Evolutionary conservation across 2,329 filamentous ascomycete genomes (phyloP).

Genomic region (Byssothecium circinans): DNA sequence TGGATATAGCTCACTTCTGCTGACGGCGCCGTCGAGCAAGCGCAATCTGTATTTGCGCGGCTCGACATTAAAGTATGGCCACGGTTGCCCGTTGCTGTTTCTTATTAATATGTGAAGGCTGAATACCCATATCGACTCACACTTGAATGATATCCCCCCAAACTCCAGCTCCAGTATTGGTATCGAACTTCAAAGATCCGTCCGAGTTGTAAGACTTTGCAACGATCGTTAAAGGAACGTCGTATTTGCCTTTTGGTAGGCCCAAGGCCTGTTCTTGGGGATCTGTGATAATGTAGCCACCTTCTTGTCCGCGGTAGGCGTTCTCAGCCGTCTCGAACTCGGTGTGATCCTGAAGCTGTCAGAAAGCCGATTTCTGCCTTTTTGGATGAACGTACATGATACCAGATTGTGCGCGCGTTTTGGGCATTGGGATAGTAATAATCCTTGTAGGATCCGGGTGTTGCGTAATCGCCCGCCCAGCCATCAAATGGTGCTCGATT

Average conservation of each 20-base stretch:
- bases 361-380: neutral
- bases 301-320: slow-evolving; percentile 60
- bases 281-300: slow-evolving; percentile 59
- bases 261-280: slow-evolving; percentile 52
- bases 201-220: slow-evolving; percentile 57
- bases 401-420: slow-evolving; percentile 59
- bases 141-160: slow-evolving; percentile 62
- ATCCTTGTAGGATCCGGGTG: slow-evolving; percentile 60
- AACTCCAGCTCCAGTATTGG: slow-evolving; percentile 50
- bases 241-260: slow-evolving; percentile 56
- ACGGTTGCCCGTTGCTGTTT: slow-evolving; percentile 57
- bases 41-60: slow-evolving; percentile 62
- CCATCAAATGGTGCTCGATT: slow-evolving; percentile 53
- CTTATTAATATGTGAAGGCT: neutral
- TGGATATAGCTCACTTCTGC: slow-evolving; percentile 19
- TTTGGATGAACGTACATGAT: slow-evolving; percentile 24
- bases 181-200: slow-evolving; percentile 53
- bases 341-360: slow-evolving; percentile 41
- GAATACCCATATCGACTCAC: neutral
- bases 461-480: slow-evolving; percentile 58
- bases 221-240: slow-evolving; percentile 55
- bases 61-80: slow-evolving; percentile 60
- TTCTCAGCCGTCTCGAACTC: slow-evolving; percentile 54
- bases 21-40: slow-evolving; percentile 50
- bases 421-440: slow-evolving; percentile 64